A percentile compares a stretch with the other conserved stretches of the same genome.
Evolutionary conservation across 2,329 filamentous ascomycete genomes (phyloP).

Genomic region (Venturia asperata): DNA sequence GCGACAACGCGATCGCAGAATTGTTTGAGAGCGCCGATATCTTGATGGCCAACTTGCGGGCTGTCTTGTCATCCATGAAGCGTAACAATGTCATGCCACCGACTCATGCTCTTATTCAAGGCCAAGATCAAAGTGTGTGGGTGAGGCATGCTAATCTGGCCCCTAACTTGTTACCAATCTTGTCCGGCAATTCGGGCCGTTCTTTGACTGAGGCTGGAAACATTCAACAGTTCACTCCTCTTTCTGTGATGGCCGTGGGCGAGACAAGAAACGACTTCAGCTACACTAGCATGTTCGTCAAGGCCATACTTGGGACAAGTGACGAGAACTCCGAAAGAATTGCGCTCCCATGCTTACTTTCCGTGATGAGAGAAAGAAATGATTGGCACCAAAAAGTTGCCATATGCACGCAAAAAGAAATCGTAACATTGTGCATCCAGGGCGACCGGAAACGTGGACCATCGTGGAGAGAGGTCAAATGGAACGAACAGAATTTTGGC

Average conservation of each 20-base stretch:
- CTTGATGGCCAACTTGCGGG: conserved; percentile 59
- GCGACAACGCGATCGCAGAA: conserved; percentile 40
- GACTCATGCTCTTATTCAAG: conserved; percentile 59
- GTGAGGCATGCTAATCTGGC: conserved; percentile 67
- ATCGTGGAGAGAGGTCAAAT: conserved; percentile 75
- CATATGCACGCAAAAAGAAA: conserved; percentile 71
- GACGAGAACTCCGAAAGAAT: conserved; percentile 62
- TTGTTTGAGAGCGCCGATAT: conserved; percentile 46
- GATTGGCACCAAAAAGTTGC: conserved; percentile 65
- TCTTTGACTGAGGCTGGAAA: conserved; percentile 41
- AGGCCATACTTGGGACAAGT: conserved; percentile 66
- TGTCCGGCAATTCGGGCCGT: conserved; percentile 51
- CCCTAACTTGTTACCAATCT: conserved; percentile 61
- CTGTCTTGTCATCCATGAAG: conserved; percentile 75
- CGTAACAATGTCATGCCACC: conserved; percentile 69
- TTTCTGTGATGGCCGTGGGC: conserved; percentile 67
- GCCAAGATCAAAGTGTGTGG: conserved; percentile 77
- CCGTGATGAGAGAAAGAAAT: conserved; percentile 62
- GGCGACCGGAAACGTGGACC: conserved; percentile 59
- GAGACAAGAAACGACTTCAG: conserved; percentile 68
- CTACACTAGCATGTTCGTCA: conserved; percentile 70
- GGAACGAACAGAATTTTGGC: conserved; percentile 60
- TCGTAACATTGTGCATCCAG: conserved; percentile 68
- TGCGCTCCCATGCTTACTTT: conserved; percentile 66
- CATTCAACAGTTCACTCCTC: conserved; percentile 39